Evolutionary conservation across 192 early-diverging fungal species (phyloP).

Genomic region (Coemansia sp.): DNA sequence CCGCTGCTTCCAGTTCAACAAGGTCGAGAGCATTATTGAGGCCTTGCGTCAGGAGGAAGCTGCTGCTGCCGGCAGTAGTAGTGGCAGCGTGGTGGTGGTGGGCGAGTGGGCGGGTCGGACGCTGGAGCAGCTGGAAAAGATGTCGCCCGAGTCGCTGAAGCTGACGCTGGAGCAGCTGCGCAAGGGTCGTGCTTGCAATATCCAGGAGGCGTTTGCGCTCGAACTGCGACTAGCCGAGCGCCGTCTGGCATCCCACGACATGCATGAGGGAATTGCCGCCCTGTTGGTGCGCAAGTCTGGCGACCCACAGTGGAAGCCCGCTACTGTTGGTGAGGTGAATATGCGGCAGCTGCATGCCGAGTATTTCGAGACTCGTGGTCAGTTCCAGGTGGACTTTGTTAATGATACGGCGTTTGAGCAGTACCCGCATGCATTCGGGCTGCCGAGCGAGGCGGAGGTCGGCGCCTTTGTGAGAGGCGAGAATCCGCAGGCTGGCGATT

Average conservation of each 20-base stretch:
- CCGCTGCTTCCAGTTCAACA: conserved; percentile 82
- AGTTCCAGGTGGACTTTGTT: conserved; percentile 35
- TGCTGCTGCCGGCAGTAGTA: no score
- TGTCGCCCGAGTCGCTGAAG: conserved; percentile 90
- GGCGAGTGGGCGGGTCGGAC: conserved; percentile 70
- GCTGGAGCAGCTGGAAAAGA: conserved; percentile 60
- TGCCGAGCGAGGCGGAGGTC: conserved; percentile 73
- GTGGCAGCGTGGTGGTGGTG: background rate
- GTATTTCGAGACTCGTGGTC: conserved; percentile 58
- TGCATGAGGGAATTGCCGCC: conserved; percentile 87
- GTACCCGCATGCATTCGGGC: conserved; percentile 67
- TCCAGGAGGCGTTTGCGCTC: conserved; percentile 83
- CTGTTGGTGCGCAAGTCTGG: conserved; percentile 71
- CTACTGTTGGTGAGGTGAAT: conserved; percentile 57
- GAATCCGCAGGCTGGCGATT: conserved; percentile 63
- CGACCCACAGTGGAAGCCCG: conserved; percentile 71
- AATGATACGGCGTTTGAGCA: conserved; percentile 45
- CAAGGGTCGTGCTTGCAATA: conserved; percentile 63
- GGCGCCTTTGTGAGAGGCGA: conserved; percentile 65
- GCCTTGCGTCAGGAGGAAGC: conserved; percentile 76
- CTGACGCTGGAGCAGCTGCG: conserved; percentile 86
- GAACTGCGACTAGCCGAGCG: conserved; percentile 83
- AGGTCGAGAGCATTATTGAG: conserved; percentile 80
- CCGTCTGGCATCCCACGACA: conserved; percentile 79
- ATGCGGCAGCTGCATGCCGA: conserved; percentile 54